Percentiles rank a stretch among this genome's conserved stretches.
phyloP scores from a whole-genome alignment of 1,284 basidiomycete genomes.

The Sanguinoderma infundibulare region DNA sequence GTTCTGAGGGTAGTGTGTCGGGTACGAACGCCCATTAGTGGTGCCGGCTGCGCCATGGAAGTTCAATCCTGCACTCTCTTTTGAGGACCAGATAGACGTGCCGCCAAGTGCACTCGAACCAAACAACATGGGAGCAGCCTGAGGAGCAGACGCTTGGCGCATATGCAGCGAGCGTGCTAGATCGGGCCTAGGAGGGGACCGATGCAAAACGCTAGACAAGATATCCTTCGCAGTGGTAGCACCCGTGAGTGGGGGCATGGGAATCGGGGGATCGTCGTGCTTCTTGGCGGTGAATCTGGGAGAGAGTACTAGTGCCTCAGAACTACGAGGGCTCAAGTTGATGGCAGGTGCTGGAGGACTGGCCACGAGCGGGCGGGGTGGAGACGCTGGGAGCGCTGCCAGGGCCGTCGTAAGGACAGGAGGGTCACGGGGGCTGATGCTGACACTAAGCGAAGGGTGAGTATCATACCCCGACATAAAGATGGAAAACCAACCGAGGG shows the following conservation, averaged over 20 bases:
- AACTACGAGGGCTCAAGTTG: conserved; percentile 15
- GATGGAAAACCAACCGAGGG: conserved; percentile 47
- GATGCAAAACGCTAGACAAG: conserved; percentile 51
- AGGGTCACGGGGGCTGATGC: conserved; percentile 15
- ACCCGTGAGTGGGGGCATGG: conserved; percentile 12
- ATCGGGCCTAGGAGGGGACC: conserved; percentile 22
- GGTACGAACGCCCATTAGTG: conserved; percentile 8
- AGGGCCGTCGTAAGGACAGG: conserved; percentile 14
- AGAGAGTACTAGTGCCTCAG: conserved; percentile 17
- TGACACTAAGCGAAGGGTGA: conserved; percentile 6
- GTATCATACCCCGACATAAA: background rate
- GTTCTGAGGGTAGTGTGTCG: conserved; percentile 5
- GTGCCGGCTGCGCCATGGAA: conserved; percentile 20
- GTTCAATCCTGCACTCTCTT: conserved; percentile 12
- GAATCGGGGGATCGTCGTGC: conserved; percentile 6
- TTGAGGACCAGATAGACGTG: conserved; percentile 37
- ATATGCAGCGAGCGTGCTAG: conserved; percentile 27
- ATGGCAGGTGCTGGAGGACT: conserved; percentile 13
- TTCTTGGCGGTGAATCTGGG: conserved; percentile 12
- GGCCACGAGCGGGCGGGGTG: conserved; percentile 13
- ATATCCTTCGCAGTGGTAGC: conserved; percentile 67
- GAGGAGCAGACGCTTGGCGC: conserved; percentile 34
- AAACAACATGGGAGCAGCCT: conserved; percentile 34
- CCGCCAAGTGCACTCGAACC: conserved; percentile 32
- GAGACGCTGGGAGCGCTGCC: conserved; percentile 9